Base-by-base conservation (phyloP, 129 eudicot species). In the Calendula officinalis region DNA sequence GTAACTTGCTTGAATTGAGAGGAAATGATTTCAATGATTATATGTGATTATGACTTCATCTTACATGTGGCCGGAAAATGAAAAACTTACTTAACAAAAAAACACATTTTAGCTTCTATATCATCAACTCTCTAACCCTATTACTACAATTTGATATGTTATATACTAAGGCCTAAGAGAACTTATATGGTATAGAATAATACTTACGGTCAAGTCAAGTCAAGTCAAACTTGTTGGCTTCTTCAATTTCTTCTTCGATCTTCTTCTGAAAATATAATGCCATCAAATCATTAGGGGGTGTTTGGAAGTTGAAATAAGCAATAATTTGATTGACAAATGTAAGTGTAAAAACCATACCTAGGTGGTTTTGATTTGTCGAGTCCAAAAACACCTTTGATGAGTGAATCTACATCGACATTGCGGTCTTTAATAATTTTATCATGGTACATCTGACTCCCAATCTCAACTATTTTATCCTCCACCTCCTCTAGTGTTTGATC, bases 401-500 rank as follows among this genome's bases (percentile, higher is more conserved):
- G 45, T 7, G 81, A 71, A 41, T 62, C 78, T 39, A 83, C 77
- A 66, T 88, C 81, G 60, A 81, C 84, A 47, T 85, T 75, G 7
- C 74, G 98, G 12, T 80, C 86, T 70, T 65, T 73, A 70, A 77
- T 92, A 66, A 92, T 83, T 66, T 79, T 77, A 67, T 92, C 98
- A 62, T 92, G 96, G 82, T 92, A 92, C 68, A 88, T 85, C 73
- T 92, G 85, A 70, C 89, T 92, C 30, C 98, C 98, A 4, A 88
- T 81, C 73, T 92, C 98, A 8, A 42, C 74, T 8, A 92, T 81
- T 8, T 33, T 65, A 75, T 88, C 98, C 69, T 92, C 98, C 34
- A 88, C 91, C 78, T 88, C 96, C 70, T 92, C 98, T 55, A 92
- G 72, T 60, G 91, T 82, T 69, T 92, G 96, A 72, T 92, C 98